phyloP scores from a whole-genome alignment of 2,329 filamentous ascomycete genomes.

The Bertia moriformis region DNA sequence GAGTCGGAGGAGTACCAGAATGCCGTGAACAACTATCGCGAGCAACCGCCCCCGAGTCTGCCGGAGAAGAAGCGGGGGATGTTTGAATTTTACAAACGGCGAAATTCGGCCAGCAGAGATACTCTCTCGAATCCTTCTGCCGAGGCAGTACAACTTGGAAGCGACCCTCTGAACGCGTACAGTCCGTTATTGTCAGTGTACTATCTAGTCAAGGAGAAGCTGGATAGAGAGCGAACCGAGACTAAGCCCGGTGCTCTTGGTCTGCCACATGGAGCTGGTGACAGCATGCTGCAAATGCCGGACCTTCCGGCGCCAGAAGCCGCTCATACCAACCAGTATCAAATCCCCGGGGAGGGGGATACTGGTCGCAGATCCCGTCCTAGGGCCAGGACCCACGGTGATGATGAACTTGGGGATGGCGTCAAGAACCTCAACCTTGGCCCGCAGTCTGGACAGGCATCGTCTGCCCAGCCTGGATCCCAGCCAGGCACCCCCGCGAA shows the following conservation, averaged over 20 bases:
- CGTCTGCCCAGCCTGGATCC: constrained; percentile 22
- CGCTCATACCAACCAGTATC: constrained; percentile 82
- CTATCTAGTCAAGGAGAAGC: constrained; percentile 89
- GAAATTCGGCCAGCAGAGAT: constrained; percentile 82
- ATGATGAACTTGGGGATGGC: constrained; percentile 71
- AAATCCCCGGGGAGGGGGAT: constrained; percentile 77
- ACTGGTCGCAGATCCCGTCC: constrained; percentile 73
- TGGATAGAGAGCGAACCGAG: constrained; percentile 55
- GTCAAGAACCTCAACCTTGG: constrained; percentile 49
- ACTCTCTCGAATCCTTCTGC: constrained; percentile 72
- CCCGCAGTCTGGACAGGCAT: constrained; percentile 16
- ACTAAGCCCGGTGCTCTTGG: constrained; percentile 21
- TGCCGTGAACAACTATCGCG: constrained; percentile 59
- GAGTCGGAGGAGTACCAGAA: constrained; percentile 89
- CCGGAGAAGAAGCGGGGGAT: constrained; percentile 78
- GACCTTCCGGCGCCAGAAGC: constrained; percentile 70
- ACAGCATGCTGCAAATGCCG: constrained; percentile 29
- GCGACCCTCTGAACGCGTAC: constrained; percentile 83
- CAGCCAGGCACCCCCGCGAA: constrained; percentile 44
- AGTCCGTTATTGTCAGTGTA: constrained; percentile 87
- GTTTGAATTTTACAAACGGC: constrained; percentile 92
- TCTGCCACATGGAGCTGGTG: neutral
- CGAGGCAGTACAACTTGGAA: constrained; percentile 69
- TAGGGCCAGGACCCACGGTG: constrained; percentile 80
- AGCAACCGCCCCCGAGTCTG: constrained; percentile 44